Percentiles rank a stretch among this genome's conserved stretches.
Evolutionary conservation across 2,329 filamentous ascomycete species (phyloP).

Genomic region (Myriosclerotinia curreyana): DNA sequence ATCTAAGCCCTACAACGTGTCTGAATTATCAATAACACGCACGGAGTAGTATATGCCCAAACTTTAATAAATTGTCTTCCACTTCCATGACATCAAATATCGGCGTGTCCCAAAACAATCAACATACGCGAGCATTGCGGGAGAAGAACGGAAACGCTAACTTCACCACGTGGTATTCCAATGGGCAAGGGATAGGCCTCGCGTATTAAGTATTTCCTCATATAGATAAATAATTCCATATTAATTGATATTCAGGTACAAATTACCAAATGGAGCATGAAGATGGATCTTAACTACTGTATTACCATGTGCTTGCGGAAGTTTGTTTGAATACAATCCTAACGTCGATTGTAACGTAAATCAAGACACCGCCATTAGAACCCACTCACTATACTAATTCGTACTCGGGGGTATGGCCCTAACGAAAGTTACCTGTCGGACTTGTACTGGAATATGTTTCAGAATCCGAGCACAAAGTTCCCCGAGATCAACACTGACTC

Average conservation of each 20-base stretch:
- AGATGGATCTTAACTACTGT: conserved; percentile 13
- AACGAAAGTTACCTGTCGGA: conserved; percentile 14
- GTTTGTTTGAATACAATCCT: no score
- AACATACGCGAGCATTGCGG: background rate
- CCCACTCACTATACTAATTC: background rate
- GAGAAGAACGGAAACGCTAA: conserved; percentile 11
- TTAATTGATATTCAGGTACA: conserved; percentile 16
- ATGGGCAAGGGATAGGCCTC: conserved; percentile 15
- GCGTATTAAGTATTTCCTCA: background rate
- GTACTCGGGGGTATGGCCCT: background rate
- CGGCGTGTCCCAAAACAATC: conserved; percentile 4
- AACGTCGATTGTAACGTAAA: no score
- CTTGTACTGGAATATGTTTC: conserved; percentile 13
- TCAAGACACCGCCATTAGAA: conserved; percentile 11
- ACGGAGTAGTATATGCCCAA: conserved; percentile 12
- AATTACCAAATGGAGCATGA: background rate
- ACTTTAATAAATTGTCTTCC: background rate
- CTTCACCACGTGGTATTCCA: conserved; percentile 16
- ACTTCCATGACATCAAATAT: conserved; percentile 13
- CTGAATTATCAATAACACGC: conserved; percentile 11
- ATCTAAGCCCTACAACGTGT: conserved; percentile 19
- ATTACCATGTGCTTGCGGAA: background rate
- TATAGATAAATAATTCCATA: background rate
- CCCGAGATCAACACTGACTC: conserved; percentile 11
- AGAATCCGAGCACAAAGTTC: background rate